phyloP scores from a whole-genome alignment of 1,284 basidiomycete genomes.

The Boletus semigastroideus region DNA sequence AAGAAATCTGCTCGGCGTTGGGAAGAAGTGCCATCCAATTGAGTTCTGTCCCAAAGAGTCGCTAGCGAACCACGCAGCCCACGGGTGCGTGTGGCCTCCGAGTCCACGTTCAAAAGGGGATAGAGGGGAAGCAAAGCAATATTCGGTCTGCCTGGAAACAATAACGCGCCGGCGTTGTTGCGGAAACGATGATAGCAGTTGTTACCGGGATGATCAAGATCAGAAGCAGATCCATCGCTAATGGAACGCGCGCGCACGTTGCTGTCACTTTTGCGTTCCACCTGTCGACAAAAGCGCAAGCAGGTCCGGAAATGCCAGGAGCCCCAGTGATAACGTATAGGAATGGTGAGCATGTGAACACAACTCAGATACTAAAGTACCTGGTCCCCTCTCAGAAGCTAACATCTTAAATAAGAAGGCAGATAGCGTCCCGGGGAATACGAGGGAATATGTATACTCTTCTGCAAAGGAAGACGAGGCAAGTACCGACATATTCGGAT shows the following conservation, averaged over 20 bases:
- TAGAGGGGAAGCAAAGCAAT: constrained; percentile 6
- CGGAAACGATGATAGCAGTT: neutral
- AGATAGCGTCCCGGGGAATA: neutral
- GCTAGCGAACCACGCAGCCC: constrained; percentile 9
- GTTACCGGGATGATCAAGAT: constrained; percentile 4
- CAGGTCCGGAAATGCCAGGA: neutral
- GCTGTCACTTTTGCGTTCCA: neutral
- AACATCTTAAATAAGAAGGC: neutral
- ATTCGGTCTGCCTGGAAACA: neutral
- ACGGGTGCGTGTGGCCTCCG: neutral
- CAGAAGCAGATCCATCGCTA: neutral
- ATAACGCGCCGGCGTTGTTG: neutral
- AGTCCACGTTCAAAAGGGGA: constrained; percentile 3
- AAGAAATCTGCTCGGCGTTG: neutral
- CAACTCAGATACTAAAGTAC: neutral
- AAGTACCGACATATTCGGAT: neutral
- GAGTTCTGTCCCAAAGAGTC: neutral
- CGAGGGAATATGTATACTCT: neutral
- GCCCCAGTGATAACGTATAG: neutral
- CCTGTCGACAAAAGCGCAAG: constrained; percentile 1
- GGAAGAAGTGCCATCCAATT: neutral
- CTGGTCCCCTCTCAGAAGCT: neutral
- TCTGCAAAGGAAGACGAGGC: neutral
- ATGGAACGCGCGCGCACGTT: neutral
- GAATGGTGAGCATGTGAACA: no score